These are phyloP conservation scores for Gossypium bickii DNA, from an alignment of 345 rosid genomes.

Conservation along the genomic window DNA sequence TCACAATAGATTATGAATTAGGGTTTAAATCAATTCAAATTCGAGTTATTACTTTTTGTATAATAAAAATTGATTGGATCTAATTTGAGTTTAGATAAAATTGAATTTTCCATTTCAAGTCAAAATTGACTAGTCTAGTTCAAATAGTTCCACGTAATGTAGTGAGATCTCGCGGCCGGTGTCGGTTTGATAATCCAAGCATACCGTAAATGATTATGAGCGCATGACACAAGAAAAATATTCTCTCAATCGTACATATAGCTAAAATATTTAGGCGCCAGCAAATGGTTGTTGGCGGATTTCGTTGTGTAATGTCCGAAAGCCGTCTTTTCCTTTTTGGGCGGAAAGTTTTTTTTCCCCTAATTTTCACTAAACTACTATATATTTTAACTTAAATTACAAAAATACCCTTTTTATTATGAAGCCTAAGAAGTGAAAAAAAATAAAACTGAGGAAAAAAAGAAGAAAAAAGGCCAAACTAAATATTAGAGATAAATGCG, in stretches of 20 bases:
- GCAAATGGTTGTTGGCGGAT: neutral
- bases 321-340: neutral
- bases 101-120: too few relatives aligned
- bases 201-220: neutral
- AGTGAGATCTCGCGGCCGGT: neutral
- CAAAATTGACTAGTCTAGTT: too few relatives aligned
- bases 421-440: neutral
- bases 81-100: too few relatives aligned
- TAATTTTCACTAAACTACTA: neutral
- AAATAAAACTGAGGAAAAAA: too few relatives aligned
- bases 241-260: neutral
- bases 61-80: too few relatives aligned
- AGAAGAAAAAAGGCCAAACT: neutral
- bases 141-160: neutral
- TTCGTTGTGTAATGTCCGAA: neutral
- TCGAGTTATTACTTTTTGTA: too few relatives aligned
- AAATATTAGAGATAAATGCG: neutral
- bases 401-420: neutral
- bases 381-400: neutral
- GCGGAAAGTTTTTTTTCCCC: neutral
- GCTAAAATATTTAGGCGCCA: conserved; percentile 2
- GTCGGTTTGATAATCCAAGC: neutral
- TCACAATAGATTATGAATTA: too few relatives aligned
- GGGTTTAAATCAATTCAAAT: too few relatives aligned
- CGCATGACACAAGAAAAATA: neutral